These are phyloP conservation scores for Eucalyptus pauciflora DNA, from an alignment of 345 rosid genomes.

Conservation along the genomic window DNA sequence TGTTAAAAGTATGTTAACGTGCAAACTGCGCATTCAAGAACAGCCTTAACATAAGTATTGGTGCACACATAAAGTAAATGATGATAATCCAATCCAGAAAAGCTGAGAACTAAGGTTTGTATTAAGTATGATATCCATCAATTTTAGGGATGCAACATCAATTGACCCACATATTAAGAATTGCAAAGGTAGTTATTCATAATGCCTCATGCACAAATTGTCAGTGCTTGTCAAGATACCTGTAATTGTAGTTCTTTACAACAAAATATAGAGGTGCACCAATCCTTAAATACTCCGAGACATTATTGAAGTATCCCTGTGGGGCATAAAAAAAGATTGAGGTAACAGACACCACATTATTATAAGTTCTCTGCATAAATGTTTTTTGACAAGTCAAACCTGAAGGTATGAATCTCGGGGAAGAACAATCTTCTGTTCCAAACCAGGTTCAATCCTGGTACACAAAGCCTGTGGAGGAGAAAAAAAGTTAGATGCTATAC, in stretches of 20 bases:
- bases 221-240: slow-evolving; percentile 23
- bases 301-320: slow-evolving; percentile 83
- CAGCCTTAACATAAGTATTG: background rate
- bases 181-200: background rate
- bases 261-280: slow-evolving; percentile 96
- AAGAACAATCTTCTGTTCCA: slow-evolving; percentile 95
- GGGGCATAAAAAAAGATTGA: background rate
- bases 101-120: background rate
- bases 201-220: background rate
- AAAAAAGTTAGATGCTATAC: background rate
- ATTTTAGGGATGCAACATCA: background rate
- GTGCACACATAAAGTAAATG: background rate
- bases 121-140: background rate
- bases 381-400: slow-evolving; percentile 28
- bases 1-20: background rate
- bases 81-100: background rate
- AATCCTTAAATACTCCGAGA: slow-evolving; percentile 75
- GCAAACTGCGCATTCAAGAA: background rate
- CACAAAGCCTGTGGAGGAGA: slow-evolving; percentile 50
- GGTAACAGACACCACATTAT: background rate
- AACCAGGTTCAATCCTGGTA: slow-evolving; percentile 85
- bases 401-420: slow-evolving; percentile 95
- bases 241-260: slow-evolving; percentile 83
- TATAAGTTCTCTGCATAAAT: background rate
- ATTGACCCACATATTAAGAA: background rate